Evolutionary conservation across 176 grass and related monocot genomes (phyloP).

Genomic region (Zizania latifolia): DNA sequence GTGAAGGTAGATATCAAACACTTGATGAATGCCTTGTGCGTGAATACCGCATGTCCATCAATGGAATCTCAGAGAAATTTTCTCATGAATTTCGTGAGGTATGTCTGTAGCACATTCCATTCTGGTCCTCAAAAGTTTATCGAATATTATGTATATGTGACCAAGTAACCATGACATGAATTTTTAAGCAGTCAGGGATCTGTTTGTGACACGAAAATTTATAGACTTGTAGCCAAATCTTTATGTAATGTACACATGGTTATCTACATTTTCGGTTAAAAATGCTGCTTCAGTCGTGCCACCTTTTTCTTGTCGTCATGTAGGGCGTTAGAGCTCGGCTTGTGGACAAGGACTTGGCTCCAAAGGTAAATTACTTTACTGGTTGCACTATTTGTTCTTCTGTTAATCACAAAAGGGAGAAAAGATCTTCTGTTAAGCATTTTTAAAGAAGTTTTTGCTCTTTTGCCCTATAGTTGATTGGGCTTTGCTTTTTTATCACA

Average conservation of each 20-base stretch:
- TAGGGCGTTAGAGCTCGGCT: conserved; percentile 84
- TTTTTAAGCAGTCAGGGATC: background rate
- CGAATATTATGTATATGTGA: background rate
- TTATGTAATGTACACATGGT: background rate
- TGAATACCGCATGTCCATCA: conserved; percentile 86
- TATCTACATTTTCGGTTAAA: background rate
- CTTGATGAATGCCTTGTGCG: conserved; percentile 94
- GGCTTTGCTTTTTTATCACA: no score
- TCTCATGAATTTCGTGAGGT: conserved; percentile 91
- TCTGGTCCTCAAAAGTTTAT: background rate
- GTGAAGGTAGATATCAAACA: conserved; percentile 92
- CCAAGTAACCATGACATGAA: background rate
- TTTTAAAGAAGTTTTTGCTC: no score
- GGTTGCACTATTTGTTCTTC: background rate
- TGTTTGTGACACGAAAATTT: background rate
- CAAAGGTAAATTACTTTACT: conserved; percentile 60
- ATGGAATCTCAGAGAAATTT: conserved; percentile 60
- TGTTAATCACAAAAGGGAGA: background rate
- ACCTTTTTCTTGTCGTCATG: background rate
- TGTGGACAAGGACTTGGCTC: conserved; percentile 65
- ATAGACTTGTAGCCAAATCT: background rate
- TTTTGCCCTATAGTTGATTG: no score
- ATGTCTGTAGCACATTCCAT: background rate
- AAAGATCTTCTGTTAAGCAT: background rate
- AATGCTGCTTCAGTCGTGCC: background rate